phyloP scores from a whole-genome alignment of 169 alveolate genomes.

The Ichthyophthirius multifiliis region DNA sequence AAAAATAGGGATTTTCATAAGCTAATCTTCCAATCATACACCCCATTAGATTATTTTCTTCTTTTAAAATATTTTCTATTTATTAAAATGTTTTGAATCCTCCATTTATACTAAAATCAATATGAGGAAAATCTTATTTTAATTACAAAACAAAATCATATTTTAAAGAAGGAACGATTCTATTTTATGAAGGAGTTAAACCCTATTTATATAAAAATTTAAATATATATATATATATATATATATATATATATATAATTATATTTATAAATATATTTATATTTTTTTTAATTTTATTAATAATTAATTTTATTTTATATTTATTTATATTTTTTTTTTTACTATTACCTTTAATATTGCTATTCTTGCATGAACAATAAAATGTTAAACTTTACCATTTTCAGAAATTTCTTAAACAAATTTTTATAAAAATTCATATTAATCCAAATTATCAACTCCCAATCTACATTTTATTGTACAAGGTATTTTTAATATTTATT shows the following conservation, averaged over 20 bases:
- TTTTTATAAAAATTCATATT: slow-evolving; percentile 46
- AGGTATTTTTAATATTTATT: slow-evolving; percentile 39
- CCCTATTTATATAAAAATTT: too few species aligned
- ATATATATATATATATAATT: too few species aligned
- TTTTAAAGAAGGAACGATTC: slow-evolving; percentile 56
- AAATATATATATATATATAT: too few species aligned
- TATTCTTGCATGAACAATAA: slow-evolving; percentile 51
- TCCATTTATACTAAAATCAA: slow-evolving; percentile 52
- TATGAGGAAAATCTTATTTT: slow-evolving; percentile 50
- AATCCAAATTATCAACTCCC: slow-evolving; percentile 55
- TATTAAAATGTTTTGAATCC: slow-evolving; percentile 54
- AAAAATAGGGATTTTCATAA: slow-evolving; percentile 45
- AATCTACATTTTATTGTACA: slow-evolving; percentile 58
- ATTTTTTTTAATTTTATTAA: too few species aligned
- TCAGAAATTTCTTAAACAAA: slow-evolving; percentile 34
- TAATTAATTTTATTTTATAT: too few species aligned
- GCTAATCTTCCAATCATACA: slow-evolving; percentile 63
- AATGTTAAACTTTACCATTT: slow-evolving; percentile 34
- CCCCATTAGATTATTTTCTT: slow-evolving; percentile 46
- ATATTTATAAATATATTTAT: too few species aligned
- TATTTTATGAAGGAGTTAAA: slow-evolving; percentile 51
- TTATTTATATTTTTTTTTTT: too few species aligned
- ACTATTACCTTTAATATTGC: slow-evolving; percentile 43
- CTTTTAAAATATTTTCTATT: slow-evolving; percentile 28
- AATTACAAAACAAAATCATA: slow-evolving; percentile 51